Evolutionary conservation across 1,284 basidiomycete species (phyloP), one percentile per base, ranked within the genome.

Genomic region (Cystobasidium sp.): DNA sequence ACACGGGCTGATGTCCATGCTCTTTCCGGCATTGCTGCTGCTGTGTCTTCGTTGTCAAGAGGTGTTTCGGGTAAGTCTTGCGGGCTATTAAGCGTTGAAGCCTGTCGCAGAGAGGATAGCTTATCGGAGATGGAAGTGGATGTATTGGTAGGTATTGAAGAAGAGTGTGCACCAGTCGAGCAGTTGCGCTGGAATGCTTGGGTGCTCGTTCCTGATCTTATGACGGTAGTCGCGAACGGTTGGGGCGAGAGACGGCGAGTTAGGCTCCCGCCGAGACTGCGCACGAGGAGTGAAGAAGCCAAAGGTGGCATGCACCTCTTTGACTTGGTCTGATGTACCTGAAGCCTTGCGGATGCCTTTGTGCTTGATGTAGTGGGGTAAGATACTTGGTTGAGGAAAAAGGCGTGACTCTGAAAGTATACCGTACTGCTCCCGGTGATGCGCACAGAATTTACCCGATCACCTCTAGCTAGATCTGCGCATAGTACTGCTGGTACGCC

Each of bases 1-100:
- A 73, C 70, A 22, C 70, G 61, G 24, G 39, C 63, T 9, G 49
- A 24, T 3, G 62, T 65, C 70, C 70, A 73, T 10, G 20, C 41
- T 10, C 43, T 52, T 6, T 58, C 66, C 10, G 66, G 53, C 66
- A 68, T 68, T 31, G 52, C 43, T 16, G 65, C 52, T 44, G 37
- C 44, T 37, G 43, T 46, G 20, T 56, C 53, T 8, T 14, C 20
- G 24, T 53, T 20, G 31, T 49, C 24, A 37, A 53, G 37, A 41
- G 22, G 18, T 12, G 37, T n/a, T 12, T 43, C 43, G 20, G 20
- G 47, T 31, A 64, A 31, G 22, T 47, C n/a, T n/a, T 64, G 47
- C 43, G 51, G 24, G 16, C 12, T 16, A 37, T 14, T 39, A n/a
- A 55, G 47, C 20, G 31, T 31, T 7, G 51, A 31, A 67, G 7